Percentiles rank a stretch among this genome's conserved stretches.
Conservation (phyloP, 768 basidiomycete genomes). For the Vishniacozyma victoriae region DNA sequence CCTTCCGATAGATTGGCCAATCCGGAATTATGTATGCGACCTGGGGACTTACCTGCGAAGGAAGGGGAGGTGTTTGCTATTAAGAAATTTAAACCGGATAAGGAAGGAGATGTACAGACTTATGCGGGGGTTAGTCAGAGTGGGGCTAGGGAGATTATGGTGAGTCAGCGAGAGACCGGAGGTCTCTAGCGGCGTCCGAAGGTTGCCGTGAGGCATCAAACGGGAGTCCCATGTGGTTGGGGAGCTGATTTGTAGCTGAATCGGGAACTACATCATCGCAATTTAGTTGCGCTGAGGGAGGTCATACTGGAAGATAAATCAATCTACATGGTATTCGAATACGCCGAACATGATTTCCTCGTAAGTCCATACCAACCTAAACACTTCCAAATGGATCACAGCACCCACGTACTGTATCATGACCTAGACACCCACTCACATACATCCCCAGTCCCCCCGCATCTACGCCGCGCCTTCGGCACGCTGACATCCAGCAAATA, state of each 20-base stretch:
- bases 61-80: constrained; percentile 74
- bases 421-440: too few species aligned
- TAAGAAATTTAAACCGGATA: constrained; percentile 99
- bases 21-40: constrained; percentile 51
- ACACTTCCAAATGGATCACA: background rate
- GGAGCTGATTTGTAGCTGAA: constrained; percentile 16
- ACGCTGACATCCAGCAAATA: constrained; percentile 64
- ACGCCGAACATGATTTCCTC: constrained; percentile 96
- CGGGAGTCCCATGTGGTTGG: background rate
- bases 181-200: background rate
- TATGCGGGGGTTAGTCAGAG: constrained; percentile 98
- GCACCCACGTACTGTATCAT: too few species aligned
- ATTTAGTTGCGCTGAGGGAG: constrained; percentile 83
- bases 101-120: constrained; percentile 90
- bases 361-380: constrained; percentile 51
- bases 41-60: constrained; percentile 58
- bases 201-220: background rate
- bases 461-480: too few species aligned
- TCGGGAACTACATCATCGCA: constrained; percentile 53
- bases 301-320: constrained; percentile 97
- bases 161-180: constrained; percentile 49
- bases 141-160: constrained; percentile 93
- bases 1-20: constrained; percentile 30
- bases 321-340: constrained; percentile 99
- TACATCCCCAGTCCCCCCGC: too few species aligned